Evolutionary conservation across 257 asterid genomes (phyloP), one percentile per base, ranked within the genome.

Genomic region (Plantago ovata): DNA sequence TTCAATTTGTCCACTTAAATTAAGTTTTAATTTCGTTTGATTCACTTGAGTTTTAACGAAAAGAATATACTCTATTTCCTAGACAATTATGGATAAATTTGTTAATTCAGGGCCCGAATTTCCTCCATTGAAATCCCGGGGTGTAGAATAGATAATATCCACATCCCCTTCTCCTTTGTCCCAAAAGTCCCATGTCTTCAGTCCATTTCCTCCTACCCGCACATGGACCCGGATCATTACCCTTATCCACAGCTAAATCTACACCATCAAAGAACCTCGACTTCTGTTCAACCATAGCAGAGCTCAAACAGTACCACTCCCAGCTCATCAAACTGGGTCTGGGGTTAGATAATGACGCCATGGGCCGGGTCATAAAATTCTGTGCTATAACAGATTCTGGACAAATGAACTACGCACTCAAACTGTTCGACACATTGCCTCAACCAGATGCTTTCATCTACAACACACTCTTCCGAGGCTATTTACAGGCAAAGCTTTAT

Each of bases 331-430:
- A 80, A 78, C 83, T 70, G 46, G 95, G 94, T 12, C 88, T 75
- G 63, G 72, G 71, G 59, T 75, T 69, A 36, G 77, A 84, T 68
- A 84, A 87, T 48, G 79, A 87, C 60, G 70, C 84, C 55, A 66
- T 71, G 77, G 91, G 94, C 60, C 81, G 91, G 7, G 70, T 84
- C 69, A 61, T 84, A 16, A 87, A 80, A 43, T 80, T 76, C 82
- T 77, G 80, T 45, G 65, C 88, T 19, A 32, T 76, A 1, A 79
- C 91, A 0, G 20, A 74, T 8, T 48, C 66, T n/a, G 81, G 83
- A 22, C 84, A 84, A 58, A 69, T 87, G 41, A 66, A 60, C 55
- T 77, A 84, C 38, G 91, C 91, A 4, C 75, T 76, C 72, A 76
- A 80, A 71, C 76, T 81, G 70, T 79, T 87, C 61, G 82, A 50